phyloP scores from a whole-genome alignment of 177 flowering plant genomes.

The Vitis hybrid region DNA sequence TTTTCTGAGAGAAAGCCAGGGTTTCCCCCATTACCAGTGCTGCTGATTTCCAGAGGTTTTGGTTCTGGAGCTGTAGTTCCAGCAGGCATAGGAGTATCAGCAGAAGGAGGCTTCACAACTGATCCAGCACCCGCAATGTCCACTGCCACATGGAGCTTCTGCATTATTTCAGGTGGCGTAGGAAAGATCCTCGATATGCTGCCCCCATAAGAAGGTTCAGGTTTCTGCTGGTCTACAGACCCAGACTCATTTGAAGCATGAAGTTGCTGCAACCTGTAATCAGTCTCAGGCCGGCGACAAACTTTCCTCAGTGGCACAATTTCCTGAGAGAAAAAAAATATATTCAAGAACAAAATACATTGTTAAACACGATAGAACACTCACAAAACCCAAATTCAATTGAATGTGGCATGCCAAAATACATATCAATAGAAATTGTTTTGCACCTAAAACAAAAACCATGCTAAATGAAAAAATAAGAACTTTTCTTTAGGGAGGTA shows the following conservation, averaged over 20 bases:
- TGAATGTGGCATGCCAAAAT: too few relatives aligned
- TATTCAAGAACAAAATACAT: background rate
- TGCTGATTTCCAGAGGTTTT: constrained; percentile 8
- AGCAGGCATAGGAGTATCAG: constrained; percentile 10
- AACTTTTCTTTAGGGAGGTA: too few relatives aligned
- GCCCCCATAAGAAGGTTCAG: constrained; percentile 19
- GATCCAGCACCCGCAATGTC: constrained; percentile 1
- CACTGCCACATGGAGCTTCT: constrained; percentile 25
- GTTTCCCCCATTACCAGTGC: background rate
- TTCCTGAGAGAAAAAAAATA: constrained; percentile 46
- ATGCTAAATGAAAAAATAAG: background rate
- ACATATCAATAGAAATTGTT: background rate
- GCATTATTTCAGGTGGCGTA: constrained; percentile 26
- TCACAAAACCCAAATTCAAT: background rate
- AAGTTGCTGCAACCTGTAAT: constrained; percentile 79
- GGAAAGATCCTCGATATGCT: constrained; percentile 16
- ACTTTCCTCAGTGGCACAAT: constrained; percentile 88
- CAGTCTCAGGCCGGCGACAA: constrained; percentile 96
- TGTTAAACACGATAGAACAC: background rate
- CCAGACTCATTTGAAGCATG: constrained; percentile 53
- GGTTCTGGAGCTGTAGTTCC: constrained; percentile 5
- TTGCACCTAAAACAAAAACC: background rate
- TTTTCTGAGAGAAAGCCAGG: background rate
- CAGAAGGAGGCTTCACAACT: background rate
- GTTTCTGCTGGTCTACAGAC: constrained; percentile 32